Conservation (phyloP, 345 rosid species). For the Syzygium aromaticum region DNA sequence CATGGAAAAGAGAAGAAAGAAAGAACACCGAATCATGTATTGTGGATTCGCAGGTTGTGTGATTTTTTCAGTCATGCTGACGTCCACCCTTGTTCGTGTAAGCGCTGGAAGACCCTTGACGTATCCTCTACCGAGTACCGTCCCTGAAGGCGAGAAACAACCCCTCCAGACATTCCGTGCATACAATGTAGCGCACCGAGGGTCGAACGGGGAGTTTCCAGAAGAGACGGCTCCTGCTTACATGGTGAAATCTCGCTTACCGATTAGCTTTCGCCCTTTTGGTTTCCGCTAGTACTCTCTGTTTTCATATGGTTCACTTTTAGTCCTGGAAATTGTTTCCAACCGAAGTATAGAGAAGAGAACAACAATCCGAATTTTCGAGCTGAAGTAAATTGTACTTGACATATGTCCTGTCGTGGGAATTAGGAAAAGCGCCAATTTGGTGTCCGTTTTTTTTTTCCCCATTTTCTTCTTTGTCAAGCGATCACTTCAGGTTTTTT, state of each 20-base stretch:
- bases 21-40: neutral
- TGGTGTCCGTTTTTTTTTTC: neutral
- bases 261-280: neutral
- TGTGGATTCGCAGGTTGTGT: neutral
- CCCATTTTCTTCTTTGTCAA: neutral
- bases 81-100: neutral
- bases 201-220: conserved; percentile 37
- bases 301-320: neutral
- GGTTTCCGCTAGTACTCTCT: neutral
- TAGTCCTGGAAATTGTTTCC: neutral
- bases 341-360: neutral
- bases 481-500: neutral
- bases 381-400: neutral
- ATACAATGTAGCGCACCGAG: conserved; percentile 35
- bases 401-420: neutral
- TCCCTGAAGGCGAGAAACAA: neutral
- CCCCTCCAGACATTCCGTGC: conserved; percentile 32
- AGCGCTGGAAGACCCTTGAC: conserved; percentile 1
- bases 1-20: neutral
- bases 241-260: conserved; percentile 9
- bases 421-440: neutral
- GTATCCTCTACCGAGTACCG: neutral
- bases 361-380: neutral
- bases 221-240: conserved; percentile 40
- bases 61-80: neutral